Evolutionary conservation across 1,284 basidiomycete species (phyloP), one percentile per base, ranked within the genome.

Genomic region (Cryptococcus sp.): DNA sequence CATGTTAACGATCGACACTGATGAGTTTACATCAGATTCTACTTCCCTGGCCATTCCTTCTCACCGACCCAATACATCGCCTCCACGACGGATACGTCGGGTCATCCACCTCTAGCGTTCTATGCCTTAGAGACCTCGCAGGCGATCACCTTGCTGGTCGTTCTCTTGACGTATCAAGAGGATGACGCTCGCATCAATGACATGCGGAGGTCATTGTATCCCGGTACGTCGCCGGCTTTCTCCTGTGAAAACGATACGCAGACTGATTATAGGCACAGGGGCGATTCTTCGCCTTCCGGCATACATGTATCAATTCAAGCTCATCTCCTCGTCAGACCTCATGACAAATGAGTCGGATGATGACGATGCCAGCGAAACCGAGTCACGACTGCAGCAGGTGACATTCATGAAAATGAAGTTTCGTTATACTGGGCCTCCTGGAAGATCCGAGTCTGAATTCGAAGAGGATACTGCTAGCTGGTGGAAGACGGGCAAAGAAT

Each of bases 41-140:
- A 54, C 35, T 54, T 47, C 35, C 53, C 53, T 4, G 53, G 53
- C 22, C 53, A 54, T 25, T 54, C 53, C 11, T 47, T 11, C 25
- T 54, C 53, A 17, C 53, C 53, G 1, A 11, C 48, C 2, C 17
- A 54, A 15, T 48, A 47, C 53, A 25, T 54, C 53, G 20, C 53
- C 17, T 38, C 20, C 16, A 15, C 20, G 22, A 3, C 30, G 6
- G 10, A 23, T 25, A 8, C 3, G 5, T 38, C 17, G 3, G 10
- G 11, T 6, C 19, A 35, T n/a, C 2, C 7, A 20, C 11, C 39
- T 13, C 46, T 54, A 7, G 53, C 38, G 3, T 35, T 27, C 17
- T 27, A 38, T 19, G n/a, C 27, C 1, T 15, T 19, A 3, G n/a
- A 35, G 2, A 11, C 20, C 27, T 4, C 27, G 17, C 48, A 5